These are phyloP conservation scores for Penicillium sp. DNA, from an alignment of 2,329 filamentous ascomycete genomes.

Conservation along the genomic window DNA sequence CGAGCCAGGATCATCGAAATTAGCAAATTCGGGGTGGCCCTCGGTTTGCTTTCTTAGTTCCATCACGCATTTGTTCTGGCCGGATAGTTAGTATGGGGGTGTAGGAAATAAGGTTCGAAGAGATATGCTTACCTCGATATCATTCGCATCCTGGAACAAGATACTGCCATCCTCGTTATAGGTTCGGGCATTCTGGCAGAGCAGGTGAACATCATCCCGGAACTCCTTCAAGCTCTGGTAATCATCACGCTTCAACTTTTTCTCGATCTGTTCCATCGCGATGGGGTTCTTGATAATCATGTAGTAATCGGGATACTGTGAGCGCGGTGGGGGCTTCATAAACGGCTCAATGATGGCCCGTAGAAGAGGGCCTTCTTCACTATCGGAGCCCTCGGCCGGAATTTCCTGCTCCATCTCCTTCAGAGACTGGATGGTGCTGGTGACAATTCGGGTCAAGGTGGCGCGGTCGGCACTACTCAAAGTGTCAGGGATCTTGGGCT, in stretches of 20 bases:
- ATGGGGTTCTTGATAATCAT: slow-evolving; percentile 89
- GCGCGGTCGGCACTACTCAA: slow-evolving; percentile 69
- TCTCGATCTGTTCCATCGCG: slow-evolving; percentile 92
- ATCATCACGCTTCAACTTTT: slow-evolving; percentile 93
- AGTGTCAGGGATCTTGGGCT: slow-evolving; percentile 67
- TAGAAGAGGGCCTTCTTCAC: slow-evolving; percentile 57
- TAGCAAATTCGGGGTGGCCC: slow-evolving; percentile 56
- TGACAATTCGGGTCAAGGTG: slow-evolving; percentile 76
- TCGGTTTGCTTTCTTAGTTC: slow-evolving; percentile 57
- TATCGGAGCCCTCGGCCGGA: slow-evolving; percentile 50
- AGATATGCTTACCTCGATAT: slow-evolving; percentile 75
- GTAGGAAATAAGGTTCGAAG: background rate
- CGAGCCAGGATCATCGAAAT: slow-evolving; percentile 55
- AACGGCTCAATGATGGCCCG: slow-evolving; percentile 92
- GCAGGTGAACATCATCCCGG: slow-evolving; percentile 74
- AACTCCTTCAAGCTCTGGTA: slow-evolving; percentile 81
- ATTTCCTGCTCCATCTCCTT: slow-evolving; percentile 81
- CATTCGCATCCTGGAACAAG: slow-evolving; percentile 86
- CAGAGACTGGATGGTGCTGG: slow-evolving; percentile 72
- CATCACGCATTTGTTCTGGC: slow-evolving; percentile 50
- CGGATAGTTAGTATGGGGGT: background rate
- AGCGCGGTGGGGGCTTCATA: slow-evolving; percentile 83
- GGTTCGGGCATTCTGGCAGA: slow-evolving; percentile 88
- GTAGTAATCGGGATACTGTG: slow-evolving; percentile 93
- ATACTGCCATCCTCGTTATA: slow-evolving; percentile 97